Percentiles rank a stretch among this genome's conserved stretches.
Conservation (phyloP, 2,329 filamentous ascomycete genomes). For the Pezicula neosporulosa region DNA sequence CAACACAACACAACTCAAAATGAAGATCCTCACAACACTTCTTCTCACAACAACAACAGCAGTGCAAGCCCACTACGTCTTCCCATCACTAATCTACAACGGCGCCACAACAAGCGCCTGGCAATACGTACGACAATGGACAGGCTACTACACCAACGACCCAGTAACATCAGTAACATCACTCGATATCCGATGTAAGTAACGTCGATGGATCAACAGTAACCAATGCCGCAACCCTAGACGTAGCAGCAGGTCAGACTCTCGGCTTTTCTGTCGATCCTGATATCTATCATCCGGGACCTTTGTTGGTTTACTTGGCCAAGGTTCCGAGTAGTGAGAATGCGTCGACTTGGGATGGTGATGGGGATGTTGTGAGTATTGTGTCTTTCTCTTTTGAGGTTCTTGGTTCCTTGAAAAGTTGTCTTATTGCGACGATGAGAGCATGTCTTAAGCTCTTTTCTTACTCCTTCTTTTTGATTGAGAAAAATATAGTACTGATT, state of each 20-base stretch:
- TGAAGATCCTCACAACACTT: not conserved
- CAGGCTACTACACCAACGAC: constrained; percentile 19
- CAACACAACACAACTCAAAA: not conserved
- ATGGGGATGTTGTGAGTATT: constrained; percentile 18
- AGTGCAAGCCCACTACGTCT: constrained; percentile 4
- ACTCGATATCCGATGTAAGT: constrained; percentile 37
- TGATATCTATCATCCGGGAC: constrained; percentile 25
- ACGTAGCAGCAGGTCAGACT: constrained; percentile 21
- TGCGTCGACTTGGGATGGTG: constrained; percentile 20
- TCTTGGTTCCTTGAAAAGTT: no score
- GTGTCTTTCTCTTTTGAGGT: no score
- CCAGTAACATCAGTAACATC: constrained; percentile 27
- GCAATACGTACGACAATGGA: constrained; percentile 23
- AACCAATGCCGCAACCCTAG: constrained; percentile 14
- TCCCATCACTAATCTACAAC: constrained; percentile 5
- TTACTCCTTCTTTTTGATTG: no score
- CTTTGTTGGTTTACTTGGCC: constrained; percentile 21
- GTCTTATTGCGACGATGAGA: no score
- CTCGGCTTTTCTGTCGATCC: constrained; percentile 19
- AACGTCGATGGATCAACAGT: constrained; percentile 29
- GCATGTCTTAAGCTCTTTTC: no score
- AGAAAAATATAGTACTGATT: no score
- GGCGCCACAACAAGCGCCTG: constrained; percentile 2
- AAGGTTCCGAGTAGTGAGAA: constrained; percentile 20
- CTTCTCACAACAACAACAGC: constrained; percentile 1